Evolutionary conservation across 768 basidiomycete genomes (phyloP).

Genomic region (Auricularia heimuer): DNA sequence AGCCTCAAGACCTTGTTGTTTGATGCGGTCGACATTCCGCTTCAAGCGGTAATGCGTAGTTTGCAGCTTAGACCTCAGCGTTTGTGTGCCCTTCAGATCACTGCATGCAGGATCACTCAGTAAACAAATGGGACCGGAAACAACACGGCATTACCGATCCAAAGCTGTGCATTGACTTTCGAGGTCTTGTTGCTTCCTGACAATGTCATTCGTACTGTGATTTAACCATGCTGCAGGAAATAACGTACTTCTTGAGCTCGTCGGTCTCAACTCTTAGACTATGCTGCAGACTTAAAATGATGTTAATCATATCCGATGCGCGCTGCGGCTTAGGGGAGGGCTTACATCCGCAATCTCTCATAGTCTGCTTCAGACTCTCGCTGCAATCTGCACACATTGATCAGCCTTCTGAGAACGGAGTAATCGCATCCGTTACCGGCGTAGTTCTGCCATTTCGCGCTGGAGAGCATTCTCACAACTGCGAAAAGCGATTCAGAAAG

Average conservation of each 20-base stretch:
- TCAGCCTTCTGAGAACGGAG: background rate
- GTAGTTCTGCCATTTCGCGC: background rate
- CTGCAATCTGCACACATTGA: background rate
- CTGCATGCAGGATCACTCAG: background rate
- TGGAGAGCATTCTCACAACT: background rate
- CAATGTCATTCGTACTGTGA: background rate
- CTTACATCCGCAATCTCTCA: background rate
- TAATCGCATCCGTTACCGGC: background rate
- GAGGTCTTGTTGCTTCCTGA: background rate
- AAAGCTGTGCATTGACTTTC: background rate
- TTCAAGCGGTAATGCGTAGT: background rate
- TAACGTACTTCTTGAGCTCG: background rate
- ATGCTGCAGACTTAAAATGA: background rate
- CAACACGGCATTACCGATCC: background rate
- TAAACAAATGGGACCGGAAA: background rate
- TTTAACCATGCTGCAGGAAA: background rate
- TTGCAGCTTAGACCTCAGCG: background rate
- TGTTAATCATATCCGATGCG: background rate
- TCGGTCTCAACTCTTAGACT: background rate
- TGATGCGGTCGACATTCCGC: background rate
- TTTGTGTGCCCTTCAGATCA: background rate
- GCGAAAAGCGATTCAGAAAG: too few species aligned
- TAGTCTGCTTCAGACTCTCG: background rate
- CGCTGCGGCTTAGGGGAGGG: too few species aligned
- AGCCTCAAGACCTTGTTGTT: background rate